Conservation (phyloP, 371 early-diverging fungal genomes). For the Catenaria anguillulae region DNA sequence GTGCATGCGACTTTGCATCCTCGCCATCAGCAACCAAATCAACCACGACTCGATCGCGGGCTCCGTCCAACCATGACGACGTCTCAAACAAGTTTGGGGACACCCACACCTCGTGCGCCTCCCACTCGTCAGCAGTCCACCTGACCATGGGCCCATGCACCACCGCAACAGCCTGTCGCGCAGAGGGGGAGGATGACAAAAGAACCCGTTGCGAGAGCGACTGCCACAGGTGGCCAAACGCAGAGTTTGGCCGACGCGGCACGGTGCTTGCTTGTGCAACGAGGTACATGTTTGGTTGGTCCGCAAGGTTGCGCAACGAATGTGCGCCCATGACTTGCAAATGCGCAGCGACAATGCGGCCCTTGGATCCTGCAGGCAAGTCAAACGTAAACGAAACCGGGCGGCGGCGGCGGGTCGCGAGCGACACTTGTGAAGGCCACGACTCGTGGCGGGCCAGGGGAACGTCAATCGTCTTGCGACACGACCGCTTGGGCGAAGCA, state of each 20-base stretch:
- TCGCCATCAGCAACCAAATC: neutral
- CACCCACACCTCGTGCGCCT: slow-evolving; percentile 7
- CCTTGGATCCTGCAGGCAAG: neutral
- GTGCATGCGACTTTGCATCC: neutral
- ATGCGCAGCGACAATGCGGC: neutral
- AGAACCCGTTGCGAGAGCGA: neutral
- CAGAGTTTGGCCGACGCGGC: neutral
- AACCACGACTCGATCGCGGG: neutral
- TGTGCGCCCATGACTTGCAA: slow-evolving; percentile 6
- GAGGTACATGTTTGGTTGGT: neutral
- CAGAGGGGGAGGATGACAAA: neutral
- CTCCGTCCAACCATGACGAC: neutral
- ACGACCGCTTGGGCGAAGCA: neutral
- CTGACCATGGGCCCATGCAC: neutral
- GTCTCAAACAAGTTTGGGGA: neutral
- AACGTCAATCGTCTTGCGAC: neutral
- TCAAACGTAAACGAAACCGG: neutral
- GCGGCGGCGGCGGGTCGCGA: neutral
- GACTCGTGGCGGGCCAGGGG: neutral
- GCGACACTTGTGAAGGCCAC: neutral
- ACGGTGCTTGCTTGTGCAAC: no score
- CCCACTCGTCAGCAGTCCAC: slow-evolving; percentile 4
- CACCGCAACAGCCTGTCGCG: neutral
- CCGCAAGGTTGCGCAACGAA: neutral
- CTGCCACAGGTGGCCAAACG: neutral